phyloP scores from a whole-genome alignment of 768 basidiomycete species.

The Tricholoma sp. region DNA sequence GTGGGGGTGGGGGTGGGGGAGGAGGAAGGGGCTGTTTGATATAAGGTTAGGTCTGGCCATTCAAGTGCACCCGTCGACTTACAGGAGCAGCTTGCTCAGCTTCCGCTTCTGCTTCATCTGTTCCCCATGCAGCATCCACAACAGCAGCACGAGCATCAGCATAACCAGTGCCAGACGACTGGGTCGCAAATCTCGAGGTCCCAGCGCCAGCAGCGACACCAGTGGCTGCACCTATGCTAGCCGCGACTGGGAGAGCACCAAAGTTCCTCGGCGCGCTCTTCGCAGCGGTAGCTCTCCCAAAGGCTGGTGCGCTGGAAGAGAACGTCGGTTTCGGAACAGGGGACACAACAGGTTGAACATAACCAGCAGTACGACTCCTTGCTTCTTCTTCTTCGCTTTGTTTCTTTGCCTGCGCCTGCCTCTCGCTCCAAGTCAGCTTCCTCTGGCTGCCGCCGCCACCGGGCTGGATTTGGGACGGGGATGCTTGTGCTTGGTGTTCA shows the following conservation, averaged over 20 bases:
- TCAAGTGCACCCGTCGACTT: neutral
- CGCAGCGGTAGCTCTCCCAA: conserved; percentile 37
- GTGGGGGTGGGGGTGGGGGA: conserved; percentile 37
- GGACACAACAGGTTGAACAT: conserved; percentile 31
- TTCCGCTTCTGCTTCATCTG: conserved; percentile 22
- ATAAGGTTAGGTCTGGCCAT: neutral
- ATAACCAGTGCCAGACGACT: conserved; percentile 10
- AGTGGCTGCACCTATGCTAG: conserved; percentile 21
- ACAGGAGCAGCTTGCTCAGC: conserved; percentile 19
- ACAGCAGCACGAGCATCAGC: conserved; percentile 22
- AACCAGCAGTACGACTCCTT: conserved; percentile 53
- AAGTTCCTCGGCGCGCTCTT: conserved; percentile 37
- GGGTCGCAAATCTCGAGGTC: conserved; percentile 27
- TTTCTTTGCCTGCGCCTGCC: conserved; percentile 88
- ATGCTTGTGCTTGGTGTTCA: conserved; percentile 42
- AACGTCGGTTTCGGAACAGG: conserved; percentile 31
- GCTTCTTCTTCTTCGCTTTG: conserved; percentile 76
- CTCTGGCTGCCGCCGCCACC: conserved; percentile 40
- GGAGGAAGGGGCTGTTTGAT: conserved; percentile 21
- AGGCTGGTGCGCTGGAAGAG: conserved; percentile 43
- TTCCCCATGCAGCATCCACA: conserved; percentile 26
- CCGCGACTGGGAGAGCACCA: conserved; percentile 26
- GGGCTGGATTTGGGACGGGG: conserved; percentile 19
- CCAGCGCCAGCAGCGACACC: conserved; percentile 34
- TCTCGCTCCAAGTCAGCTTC: conserved; percentile 91